Evolutionary conservation across 2,329 filamentous ascomycete genomes (phyloP).

Genomic region (Pseudovirgaria hyperparasitica): DNA sequence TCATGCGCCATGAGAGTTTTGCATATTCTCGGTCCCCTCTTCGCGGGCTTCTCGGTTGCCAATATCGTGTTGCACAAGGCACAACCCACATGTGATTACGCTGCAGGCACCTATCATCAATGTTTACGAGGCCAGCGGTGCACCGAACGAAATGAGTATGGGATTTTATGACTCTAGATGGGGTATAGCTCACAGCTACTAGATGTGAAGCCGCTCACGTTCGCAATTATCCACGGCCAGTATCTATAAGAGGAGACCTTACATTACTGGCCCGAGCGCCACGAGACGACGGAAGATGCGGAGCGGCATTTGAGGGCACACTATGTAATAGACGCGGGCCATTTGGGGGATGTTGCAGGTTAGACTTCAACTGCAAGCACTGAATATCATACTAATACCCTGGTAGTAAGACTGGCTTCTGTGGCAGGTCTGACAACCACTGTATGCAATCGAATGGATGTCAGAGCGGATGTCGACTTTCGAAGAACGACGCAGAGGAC

Average conservation of each 20-base stretch:
- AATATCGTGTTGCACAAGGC: conserved; percentile 38
- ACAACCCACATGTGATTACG: conserved; percentile 29
- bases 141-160: conserved; percentile 21
- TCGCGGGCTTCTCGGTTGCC: conserved; percentile 25
- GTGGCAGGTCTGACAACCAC: conserved; percentile 20
- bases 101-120: conserved; percentile 7
- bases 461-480: conserved; percentile 23
- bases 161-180: not conserved
- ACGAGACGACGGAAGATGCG: conserved; percentile 27
- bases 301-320: conserved; percentile 25
- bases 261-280: conserved; percentile 6
- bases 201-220: conserved; percentile 2
- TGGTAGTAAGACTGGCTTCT: conserved; percentile 12
- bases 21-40: conserved; percentile 7
- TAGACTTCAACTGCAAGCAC: not conserved
- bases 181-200: not conserved
- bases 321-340: conserved; percentile 26
- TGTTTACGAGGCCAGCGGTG: conserved; percentile 28
- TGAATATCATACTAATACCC: not conserved
- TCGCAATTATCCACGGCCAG: conserved; percentile 1
- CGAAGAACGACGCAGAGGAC: conserved; percentile 6
- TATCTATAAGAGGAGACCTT: not conserved
- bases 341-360: conserved; percentile 28
- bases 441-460: conserved; percentile 21
- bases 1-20: conserved; percentile 5